Conservation (phyloP, 192 early-diverging fungal species). For the Backusella tarrabulga region DNA sequence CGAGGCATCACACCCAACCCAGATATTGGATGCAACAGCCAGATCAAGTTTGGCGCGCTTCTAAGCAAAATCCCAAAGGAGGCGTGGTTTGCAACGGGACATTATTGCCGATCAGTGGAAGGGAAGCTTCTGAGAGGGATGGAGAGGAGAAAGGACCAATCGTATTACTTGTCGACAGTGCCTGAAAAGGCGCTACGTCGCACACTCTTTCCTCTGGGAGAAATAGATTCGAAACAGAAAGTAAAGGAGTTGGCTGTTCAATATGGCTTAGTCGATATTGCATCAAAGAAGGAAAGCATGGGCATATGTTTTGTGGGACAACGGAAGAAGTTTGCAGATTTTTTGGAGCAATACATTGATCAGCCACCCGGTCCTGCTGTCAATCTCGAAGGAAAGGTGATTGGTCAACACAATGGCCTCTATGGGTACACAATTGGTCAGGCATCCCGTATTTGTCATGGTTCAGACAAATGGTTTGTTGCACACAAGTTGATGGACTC, state of each 20-base stretch:
- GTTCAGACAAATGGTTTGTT: conserved; percentile 70
- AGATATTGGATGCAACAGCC: conserved; percentile 85
- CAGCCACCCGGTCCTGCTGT: conserved; percentile 30
- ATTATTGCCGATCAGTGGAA: conserved; percentile 52
- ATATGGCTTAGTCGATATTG: conserved; percentile 54
- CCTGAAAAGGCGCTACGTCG: conserved; percentile 40
- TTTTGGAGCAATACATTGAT: conserved; percentile 43
- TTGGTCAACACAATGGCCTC: conserved; percentile 63
- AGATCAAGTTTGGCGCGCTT: conserved; percentile 94
- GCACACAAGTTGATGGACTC: conserved; percentile 58
- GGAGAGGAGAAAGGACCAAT: conserved; percentile 88
- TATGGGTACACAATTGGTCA: conserved; percentile 84
- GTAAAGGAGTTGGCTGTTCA: conserved; percentile 70
- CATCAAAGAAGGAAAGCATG: conserved; percentile 84
- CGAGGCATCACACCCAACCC: conserved; percentile 86
- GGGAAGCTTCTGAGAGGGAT: conserved; percentile 41
- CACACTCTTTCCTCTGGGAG: conserved; percentile 81
- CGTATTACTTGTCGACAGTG: conserved; percentile 85
- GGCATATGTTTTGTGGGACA: conserved; percentile 96
- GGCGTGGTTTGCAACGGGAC: conserved; percentile 45
- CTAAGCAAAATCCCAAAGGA: conserved; percentile 43
- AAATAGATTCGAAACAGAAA: conserved; percentile 59
- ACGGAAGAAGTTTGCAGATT: conserved; percentile 69
- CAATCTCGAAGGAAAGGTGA: conserved; percentile 23
- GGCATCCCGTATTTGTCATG: conserved; percentile 60